A percentile compares a stretch with the other conserved stretches of the same genome.
phyloP scores from a whole-genome alignment of 179 eudicot genomes.

The Heliamphora pulchella region DNA sequence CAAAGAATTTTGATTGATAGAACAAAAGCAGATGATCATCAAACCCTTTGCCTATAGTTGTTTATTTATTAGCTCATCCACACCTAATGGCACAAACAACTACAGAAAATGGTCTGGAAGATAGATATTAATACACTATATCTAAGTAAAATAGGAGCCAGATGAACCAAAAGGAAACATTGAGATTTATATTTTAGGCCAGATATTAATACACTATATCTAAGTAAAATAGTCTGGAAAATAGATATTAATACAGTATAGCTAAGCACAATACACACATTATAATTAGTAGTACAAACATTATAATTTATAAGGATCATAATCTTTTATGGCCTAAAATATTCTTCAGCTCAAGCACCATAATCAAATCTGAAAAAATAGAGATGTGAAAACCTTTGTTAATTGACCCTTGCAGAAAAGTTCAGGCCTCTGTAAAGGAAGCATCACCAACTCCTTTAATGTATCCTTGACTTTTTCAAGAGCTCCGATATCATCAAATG shows the following conservation, averaged over 20 bases:
- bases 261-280: no score
- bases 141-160: background rate
- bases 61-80: background rate
- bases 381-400: slow-evolving; percentile 50
- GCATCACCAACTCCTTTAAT: slow-evolving; percentile 86
- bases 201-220: no score
- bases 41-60: background rate
- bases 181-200: no score
- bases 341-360: slow-evolving; percentile 10
- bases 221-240: no score
- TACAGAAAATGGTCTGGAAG: background rate
- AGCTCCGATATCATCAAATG: slow-evolving; percentile 88
- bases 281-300: no score
- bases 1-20: background rate
- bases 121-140: background rate
- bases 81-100: background rate
- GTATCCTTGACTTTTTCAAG: slow-evolving; percentile 85
- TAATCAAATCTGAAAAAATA: background rate
- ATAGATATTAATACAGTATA: no score
- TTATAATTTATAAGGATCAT: background rate
- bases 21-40: background rate
- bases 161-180: background rate
- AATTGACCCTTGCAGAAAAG: slow-evolving; percentile 82
- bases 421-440: slow-evolving; percentile 80
- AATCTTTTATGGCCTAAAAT: background rate